Base-by-base conservation (phyloP, 75 land plant species). In the Selaginella moellendorffii region DNA sequence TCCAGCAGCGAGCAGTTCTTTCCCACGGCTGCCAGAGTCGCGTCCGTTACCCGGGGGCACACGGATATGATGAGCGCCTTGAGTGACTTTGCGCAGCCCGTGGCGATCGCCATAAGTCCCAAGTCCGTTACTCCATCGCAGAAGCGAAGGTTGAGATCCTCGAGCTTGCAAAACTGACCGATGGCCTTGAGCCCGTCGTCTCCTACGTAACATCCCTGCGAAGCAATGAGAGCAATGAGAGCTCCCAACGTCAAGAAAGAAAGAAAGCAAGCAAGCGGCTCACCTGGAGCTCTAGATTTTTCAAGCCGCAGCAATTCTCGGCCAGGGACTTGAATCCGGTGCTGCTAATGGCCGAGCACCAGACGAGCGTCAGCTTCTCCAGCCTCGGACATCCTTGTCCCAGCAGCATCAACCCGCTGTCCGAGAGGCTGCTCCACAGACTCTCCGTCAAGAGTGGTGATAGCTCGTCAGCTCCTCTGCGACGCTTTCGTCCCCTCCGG, bases 201-300 rank as follows among this genome's bases (percentile, higher is more conserved):
- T 30, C 91, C 91, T 60, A 87, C 68, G 71, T 84, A 90, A 71
- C 91, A 90, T 20, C 87, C 96, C 96, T 89, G 58, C 2, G 46
- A 46, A 10, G 18, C 18, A 46, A n/a, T n/a, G n/a, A n/a, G n/a
- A n/a, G n/a, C n/a, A n/a, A n/a, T n/a, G n/a, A n/a, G n/a, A n/a
- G n/a, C 51, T 10, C 18, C 10, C 51, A 10, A 46, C 10, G 51
- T 10, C 51, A 46, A 46, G 51, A 10, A 46, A 10, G 14, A 46
- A 46, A 18, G 51, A 10, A 46, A 10, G 18, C 14, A 46, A 46
- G 51, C 51, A 46, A 18, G 24, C 20, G 30, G 10, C 28, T 19
- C 29, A 88, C 95, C 96, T 89, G 96, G 42, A 90, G 65, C 63
- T 86, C 91, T 72, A 90, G 66, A 29, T 80, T 76, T 65, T 69